Percentiles rank a stretch among this genome's conserved stretches.
Evolutionary conservation across 345 rosid species (phyloP).

Genomic region (Aquilaria yunnanensis): DNA sequence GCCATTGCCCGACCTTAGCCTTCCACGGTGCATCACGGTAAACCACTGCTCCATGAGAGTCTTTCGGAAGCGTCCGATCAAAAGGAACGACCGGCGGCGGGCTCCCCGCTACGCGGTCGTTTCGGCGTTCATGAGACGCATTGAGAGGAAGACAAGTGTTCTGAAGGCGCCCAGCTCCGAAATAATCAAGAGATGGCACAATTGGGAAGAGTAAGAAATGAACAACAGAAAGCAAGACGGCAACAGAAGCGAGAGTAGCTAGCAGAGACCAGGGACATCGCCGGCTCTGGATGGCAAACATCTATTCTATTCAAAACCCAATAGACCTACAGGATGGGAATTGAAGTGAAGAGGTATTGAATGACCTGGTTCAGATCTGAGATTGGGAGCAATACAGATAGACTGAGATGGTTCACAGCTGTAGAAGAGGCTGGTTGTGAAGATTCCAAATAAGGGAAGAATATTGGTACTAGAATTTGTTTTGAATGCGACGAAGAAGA

Average conservation of each 20-base stretch:
- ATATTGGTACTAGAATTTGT: too few relatives aligned
- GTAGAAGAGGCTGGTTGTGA: too few relatives aligned
- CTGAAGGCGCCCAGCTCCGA: slow-evolving; percentile 41
- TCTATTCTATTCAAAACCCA: not conserved
- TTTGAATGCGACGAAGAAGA: too few relatives aligned
- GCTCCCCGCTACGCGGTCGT: slow-evolving; percentile 15
- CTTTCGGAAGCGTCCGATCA: slow-evolving; percentile 62
- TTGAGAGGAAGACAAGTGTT: slow-evolving; percentile 32
- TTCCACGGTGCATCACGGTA: slow-evolving; percentile 89
- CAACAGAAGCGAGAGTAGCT: slow-evolving; percentile 49
- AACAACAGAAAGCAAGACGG: slow-evolving; percentile 59
- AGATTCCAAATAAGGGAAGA: too few relatives aligned
- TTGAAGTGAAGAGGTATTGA: not conserved
- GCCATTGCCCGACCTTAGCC: slow-evolving; percentile 81
- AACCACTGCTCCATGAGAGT: slow-evolving; percentile 58
- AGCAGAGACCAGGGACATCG: slow-evolving; percentile 63
- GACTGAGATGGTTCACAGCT: too few relatives aligned
- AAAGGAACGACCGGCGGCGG: slow-evolving; percentile 29
- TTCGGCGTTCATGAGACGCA: slow-evolving; percentile 31
- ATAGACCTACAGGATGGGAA: not conserved
- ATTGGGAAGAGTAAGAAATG: slow-evolving; percentile 67
- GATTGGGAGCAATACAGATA: too few relatives aligned
- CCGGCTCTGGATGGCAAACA: slow-evolving; percentile 57
- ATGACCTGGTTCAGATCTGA: not conserved
- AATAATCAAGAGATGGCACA: slow-evolving; percentile 62